Evolutionary conservation across 495 filamentous ascomycete genomes (phyloP), one percentile per base, ranked within the genome.

Genomic region (Penicillium atrosanguineum): DNA sequence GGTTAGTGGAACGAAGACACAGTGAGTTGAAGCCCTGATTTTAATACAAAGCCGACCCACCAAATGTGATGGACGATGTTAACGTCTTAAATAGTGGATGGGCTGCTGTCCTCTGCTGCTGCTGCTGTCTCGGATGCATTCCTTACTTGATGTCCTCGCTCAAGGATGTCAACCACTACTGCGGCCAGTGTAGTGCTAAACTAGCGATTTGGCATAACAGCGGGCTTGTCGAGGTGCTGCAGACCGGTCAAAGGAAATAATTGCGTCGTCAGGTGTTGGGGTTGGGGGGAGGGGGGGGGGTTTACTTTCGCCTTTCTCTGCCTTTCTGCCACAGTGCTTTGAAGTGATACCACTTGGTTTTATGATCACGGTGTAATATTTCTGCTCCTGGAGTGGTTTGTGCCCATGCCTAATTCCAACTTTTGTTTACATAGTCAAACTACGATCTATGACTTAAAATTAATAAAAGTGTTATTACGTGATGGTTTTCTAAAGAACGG

Each of bases 181-280:
- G 79, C 49, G 77, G 77, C 5, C 64, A 75, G 18, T 82, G 79
- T 50, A 69, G 73, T 42, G 61, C 65, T 2, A 57, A 73, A 49
- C 71, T 82, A 23, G 79, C 78, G 6, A 75, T 63, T 1, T 81
- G 75, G 74, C 77, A 82, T 65, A 72, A 71, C 18, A 80, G 76
- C 54, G 79, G 79, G 1, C 62, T 65, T 44, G 68, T 73, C 1
- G 68, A 76, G 34, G 71, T 82, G 9, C 68, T 78, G 50, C 61
- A 65, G 52, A 55, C 57, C 44, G 55, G 49, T 20, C 46, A 40
- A 16, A 48, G 20, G 8, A 5, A 48, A 6, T 37, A 40, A 37
- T 48, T 37, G 15, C n/a, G 5, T 19, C n/a, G 34, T 26, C 6
- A 29, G n/a, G n/a, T n/a, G n/a, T n/a, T n/a, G n/a, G n/a, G n/a